Evolutionary conservation across 495 filamentous ascomycete genomes (phyloP), one percentile per base, ranked within the genome.

Genomic region (Penicillium coprophilum): DNA sequence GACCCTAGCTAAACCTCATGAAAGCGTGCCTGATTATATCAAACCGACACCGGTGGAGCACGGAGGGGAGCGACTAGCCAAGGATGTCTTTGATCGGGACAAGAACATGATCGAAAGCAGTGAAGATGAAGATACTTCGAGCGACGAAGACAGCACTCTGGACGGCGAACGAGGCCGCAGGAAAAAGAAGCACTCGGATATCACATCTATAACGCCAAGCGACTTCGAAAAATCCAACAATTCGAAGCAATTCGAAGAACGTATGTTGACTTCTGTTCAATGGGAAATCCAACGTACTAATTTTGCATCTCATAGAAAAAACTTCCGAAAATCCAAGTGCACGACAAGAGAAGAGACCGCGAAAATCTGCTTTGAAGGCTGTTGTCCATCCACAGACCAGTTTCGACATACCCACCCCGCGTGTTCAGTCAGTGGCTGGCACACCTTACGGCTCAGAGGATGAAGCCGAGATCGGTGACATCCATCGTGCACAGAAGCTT

Each of bases 401-500:
- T 61, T 96, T 87, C 65, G 93, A 96, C 28, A 69, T 66, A 23
- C 66, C 63, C 23, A 67, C 66, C 8, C 66, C 66, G 32, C 44
- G 52, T 47, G 78, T 82, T 6, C 73, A 80, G 17, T 91, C 90
- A 1, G 86, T 83, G 3, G 72, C 80, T 4, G 85, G 85, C 24
- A 96, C 91, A 1, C 91, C 93, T 1, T 80, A 91, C 38, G 87
- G 87, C 52, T 94, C 92, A 8, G 94, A 97, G 50, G 85, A 89
- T 17, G 92, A 98, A 69, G 87, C 82, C 3, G 92, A 96, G 55
- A 71, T 92, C 8, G 83, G 79, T 12, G 93, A 96, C 59, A 89
- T 97, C 52, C 86, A 86, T 59, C 82, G 87, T 24, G 94, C 94
- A 0, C 94, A 97, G 68, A 86, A 85, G 49, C 80, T 98, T 43